Percentiles rank a stretch among this genome's conserved stretches.
Conservation (phyloP, 441 rosid genomes). For the Gossypium gossypioides region DNA sequence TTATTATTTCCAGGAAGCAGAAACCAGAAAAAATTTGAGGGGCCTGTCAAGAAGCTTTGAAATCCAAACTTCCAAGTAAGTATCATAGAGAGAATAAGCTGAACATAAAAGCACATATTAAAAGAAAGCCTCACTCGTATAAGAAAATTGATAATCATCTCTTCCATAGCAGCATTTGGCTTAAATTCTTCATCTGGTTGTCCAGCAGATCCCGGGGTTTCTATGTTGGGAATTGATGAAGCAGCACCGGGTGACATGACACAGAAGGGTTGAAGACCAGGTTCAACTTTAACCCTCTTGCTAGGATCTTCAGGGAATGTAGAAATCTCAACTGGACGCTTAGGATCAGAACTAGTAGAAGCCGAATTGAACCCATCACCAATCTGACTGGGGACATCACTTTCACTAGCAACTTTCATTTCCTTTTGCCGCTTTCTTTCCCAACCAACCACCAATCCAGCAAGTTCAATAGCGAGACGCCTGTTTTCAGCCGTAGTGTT, state of each 20-base stretch:
- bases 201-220: slow-evolving; percentile 90
- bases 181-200: slow-evolving; percentile 99
- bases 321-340: slow-evolving; percentile 62
- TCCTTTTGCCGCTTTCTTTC: slow-evolving; percentile 92
- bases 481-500: slow-evolving; percentile 87
- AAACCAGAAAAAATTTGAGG: not conserved
- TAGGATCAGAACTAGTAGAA: slow-evolving; percentile 45
- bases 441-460: slow-evolving; percentile 98
- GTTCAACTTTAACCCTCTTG: slow-evolving; percentile 80
- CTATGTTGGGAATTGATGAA: slow-evolving; percentile 74
- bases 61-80: not conserved
- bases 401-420: slow-evolving; percentile 51
- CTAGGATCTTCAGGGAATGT: slow-evolving; percentile 67
- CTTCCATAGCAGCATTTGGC: slow-evolving; percentile 99
- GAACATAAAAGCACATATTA: slow-evolving; percentile 12
- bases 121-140: slow-evolving; percentile 65
- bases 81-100: slow-evolving; percentile 6
- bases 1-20: slow-evolving; percentile 7
- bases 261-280: slow-evolving; percentile 82
- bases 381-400: slow-evolving; percentile 43
- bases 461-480: slow-evolving; percentile 97
- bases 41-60: not conserved
- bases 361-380: slow-evolving; percentile 49
- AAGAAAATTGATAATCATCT: slow-evolving; percentile 92
- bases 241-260: slow-evolving; percentile 95